Conservation (phyloP, 805 yeast genomes). For the Lipomyces kockii region DNA sequence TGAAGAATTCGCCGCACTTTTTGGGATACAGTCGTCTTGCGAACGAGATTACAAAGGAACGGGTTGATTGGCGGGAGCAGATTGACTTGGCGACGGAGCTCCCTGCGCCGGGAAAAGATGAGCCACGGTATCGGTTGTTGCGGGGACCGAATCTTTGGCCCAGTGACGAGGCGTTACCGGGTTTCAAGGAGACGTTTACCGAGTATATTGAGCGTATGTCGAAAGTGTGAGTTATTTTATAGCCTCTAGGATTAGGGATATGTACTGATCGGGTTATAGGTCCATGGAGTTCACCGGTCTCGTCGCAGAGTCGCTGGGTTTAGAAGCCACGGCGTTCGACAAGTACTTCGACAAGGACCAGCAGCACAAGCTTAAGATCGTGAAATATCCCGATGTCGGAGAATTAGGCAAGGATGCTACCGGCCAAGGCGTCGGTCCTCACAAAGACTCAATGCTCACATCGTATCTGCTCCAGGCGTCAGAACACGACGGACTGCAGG, state of each 20-base stretch:
- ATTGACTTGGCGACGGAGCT: slow-evolving; percentile 51
- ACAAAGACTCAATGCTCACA: slow-evolving; percentile 54
- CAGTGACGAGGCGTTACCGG: slow-evolving; percentile 30
- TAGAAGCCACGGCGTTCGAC: slow-evolving; percentile 53
- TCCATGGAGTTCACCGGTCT: slow-evolving; percentile 40
- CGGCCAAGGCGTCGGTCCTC: slow-evolving; percentile 58
- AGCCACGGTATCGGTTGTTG: slow-evolving; percentile 34
- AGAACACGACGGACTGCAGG: slow-evolving; percentile 54
- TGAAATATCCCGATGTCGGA: slow-evolving; percentile 58
- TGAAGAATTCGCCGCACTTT: slow-evolving; percentile 63
- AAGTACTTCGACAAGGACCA: slow-evolving; percentile 54
- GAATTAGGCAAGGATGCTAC: slow-evolving; percentile 39
- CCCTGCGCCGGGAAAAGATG: slow-evolving; percentile 31
- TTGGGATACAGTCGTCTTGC: slow-evolving; percentile 62
- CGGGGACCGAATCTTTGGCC: slow-evolving; percentile 35
- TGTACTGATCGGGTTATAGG: slow-evolving; percentile 2
- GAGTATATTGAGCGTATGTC: slow-evolving; percentile 28
- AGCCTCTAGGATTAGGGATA: not conserved
- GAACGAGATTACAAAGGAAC: slow-evolving; percentile 59
- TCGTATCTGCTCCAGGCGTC: slow-evolving; percentile 31
- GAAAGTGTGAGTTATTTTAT: slow-evolving; percentile 14
- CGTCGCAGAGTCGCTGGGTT: slow-evolving; percentile 61
- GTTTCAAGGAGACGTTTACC: slow-evolving; percentile 18
- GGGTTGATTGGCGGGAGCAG: slow-evolving; percentile 65
- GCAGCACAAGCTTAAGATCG: slow-evolving; percentile 58